Evolutionary conservation across 2,329 filamentous ascomycete species (phyloP), one percentile per base, ranked within the genome.

Genomic region (Albophoma yamanashiensis): DNA sequence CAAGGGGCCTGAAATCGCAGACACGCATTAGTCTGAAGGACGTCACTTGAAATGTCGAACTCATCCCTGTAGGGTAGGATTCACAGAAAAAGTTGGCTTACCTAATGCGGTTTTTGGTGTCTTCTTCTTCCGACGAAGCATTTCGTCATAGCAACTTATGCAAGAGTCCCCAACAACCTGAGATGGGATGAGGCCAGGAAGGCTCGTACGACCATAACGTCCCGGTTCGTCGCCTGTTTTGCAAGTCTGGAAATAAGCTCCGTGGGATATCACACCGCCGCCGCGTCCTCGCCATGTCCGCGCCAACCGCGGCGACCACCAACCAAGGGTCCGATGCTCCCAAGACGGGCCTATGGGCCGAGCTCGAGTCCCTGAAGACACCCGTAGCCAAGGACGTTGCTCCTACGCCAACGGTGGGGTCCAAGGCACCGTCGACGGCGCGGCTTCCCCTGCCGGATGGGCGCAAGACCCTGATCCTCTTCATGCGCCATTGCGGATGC

Each of bases 401-500:
- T 6, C 71, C 78, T 1, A 66, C 75, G 14, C 85, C 84, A 12
- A 70, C 76, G 58, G 73, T 84, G 38, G 85, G 83, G 62, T 70
- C 77, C 40, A 75, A 77, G 62, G 86, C 86, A 1, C 87, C 86
- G 1, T 76, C 75, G 7, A 78, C 82, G 36, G 64, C 76, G 34
- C 76, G 78, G 61, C 73, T 89, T 7, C 68, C 69, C 9, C 71
- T 88, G n/a, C 79, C 82, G 1, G 71, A 76, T 50, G 73, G 75
- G 31, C 84, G 82, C 65, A 83, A 84, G 0, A 82, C 81, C 0
- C 69, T 91, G 1, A 73, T 91, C 25, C 79, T 84, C 20, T 91
- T 91, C 67, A 77, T 91, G 7, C 79, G 88, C 40, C 87, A 91
- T 70, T 91, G 87, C 69, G 88, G 88, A 40, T 89, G 87, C 74